Base-by-base conservation (phyloP, 495 filamentous ascomycete genomes). In the Ascobolus immersus region DNA sequence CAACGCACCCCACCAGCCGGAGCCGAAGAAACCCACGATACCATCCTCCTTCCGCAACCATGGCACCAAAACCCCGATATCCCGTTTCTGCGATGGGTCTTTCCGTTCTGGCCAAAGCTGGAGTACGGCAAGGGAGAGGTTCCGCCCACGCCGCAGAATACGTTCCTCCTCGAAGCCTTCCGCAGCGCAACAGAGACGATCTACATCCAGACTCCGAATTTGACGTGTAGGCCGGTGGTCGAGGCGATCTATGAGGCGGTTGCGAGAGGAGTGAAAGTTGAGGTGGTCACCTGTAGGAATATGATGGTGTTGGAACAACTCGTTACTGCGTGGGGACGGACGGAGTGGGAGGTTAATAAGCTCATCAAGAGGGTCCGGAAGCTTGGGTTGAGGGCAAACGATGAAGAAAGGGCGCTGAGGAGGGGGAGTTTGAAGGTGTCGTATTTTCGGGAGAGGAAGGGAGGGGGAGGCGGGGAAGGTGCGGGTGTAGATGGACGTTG, bases 221-320 rank as follows among this genome's bases (percentile, higher is more conserved):
- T 79, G 3, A 80, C 73, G 3, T 67, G 59, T 8, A 41, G 51
- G 17, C 58, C 67, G 1, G 59, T 73, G 11, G 38, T 73, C 22
- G 52, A 51, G 0, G 62, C 61, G 5, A 42, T 70, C 9, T 35
- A 48, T n/a, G 28, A 39, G 2, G 57, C 60, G 1, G 41, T 63
- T 0, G 28, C 39, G 0, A 57, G 72, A 2, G 10, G 12, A 12
- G 61, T 79, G 13, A 44, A 67, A 21, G 60, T 81, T 13, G 50
- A 51, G 7, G 57, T 79, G 31, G 53, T 77, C 12, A 77, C 73
- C 1, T 68, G 61, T 43, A 53, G 59, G 14, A 54, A 55, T 14
- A 67, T 79, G 55, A 79, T 81, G 75, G 25, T 70, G 10, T 43
- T 77, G 5, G 75, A 79, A 48, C 75, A 79, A 50, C 53, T 79